phyloP scores from a whole-genome alignment of 352 stramenopile species.

The Phytophthora megakarya region DNA sequence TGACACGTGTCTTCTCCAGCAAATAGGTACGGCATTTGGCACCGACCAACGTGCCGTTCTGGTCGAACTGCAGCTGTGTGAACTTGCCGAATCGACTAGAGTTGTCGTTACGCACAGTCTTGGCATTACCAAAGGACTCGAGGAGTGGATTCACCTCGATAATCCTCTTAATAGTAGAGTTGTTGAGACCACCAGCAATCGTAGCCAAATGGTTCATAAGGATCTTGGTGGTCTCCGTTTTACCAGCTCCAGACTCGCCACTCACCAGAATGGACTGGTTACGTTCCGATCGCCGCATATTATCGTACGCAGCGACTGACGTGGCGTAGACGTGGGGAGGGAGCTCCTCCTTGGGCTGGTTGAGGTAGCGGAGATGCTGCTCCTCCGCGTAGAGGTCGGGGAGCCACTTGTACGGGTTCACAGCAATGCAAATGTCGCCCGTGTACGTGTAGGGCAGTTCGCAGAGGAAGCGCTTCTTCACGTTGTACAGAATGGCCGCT shows the following conservation, averaged over 20 bases:
- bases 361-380: constrained; percentile 75
- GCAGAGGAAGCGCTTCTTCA: constrained; percentile 83
- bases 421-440: constrained; percentile 96
- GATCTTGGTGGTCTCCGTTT: constrained; percentile 96
- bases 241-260: constrained; percentile 90
- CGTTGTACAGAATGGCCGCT: constrained; percentile 90
- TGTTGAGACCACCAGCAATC: constrained; percentile 82
- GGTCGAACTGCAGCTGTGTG: constrained; percentile 95
- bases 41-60: constrained; percentile 82
- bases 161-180: constrained; percentile 96
- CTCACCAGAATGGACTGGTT: constrained; percentile 90
- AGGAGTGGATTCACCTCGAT: constrained; percentile 98
- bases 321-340: constrained; percentile 82
- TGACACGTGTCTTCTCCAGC: constrained; percentile 97
- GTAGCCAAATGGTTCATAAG: constrained; percentile 87
- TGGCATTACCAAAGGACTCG: constrained; percentile 98
- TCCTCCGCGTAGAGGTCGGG: constrained; percentile 87
- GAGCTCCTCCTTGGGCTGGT: constrained; percentile 75
- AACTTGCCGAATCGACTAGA: constrained; percentile 97
- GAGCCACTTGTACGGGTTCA: constrained; percentile 97
- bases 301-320: constrained; percentile 78
- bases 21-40: constrained; percentile 96
- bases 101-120: constrained; percentile 98
- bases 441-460: constrained; percentile 96
- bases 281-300: constrained; percentile 67